Evolutionary conservation across 768 basidiomycete species (phyloP).

Genomic region (Cytidiella melzeri): DNA sequence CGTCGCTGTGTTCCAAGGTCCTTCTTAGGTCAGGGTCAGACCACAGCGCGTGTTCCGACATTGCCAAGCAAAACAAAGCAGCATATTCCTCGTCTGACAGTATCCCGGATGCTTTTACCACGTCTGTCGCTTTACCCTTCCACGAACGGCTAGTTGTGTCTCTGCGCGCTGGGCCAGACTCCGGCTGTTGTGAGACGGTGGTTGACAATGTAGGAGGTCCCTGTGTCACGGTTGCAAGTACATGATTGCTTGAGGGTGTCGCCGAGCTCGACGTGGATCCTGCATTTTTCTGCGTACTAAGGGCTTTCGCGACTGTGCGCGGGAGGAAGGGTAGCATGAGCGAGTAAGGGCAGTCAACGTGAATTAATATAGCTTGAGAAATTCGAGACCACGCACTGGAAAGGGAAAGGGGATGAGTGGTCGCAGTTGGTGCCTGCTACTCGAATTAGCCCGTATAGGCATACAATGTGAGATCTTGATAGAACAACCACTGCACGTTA

Average conservation of each 20-base stretch:
- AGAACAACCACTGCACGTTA: no score
- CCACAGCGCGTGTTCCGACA: slow-evolving; percentile 74
- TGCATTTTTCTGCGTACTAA: slow-evolving; percentile 20
- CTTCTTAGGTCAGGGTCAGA: slow-evolving; percentile 41
- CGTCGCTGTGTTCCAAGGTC: slow-evolving; percentile 37
- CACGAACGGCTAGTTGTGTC: slow-evolving; percentile 3
- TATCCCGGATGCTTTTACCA: slow-evolving; percentile 17
- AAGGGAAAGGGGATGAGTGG: no score
- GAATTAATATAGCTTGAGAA: no score
- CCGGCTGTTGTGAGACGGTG: no score
- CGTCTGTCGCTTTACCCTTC: slow-evolving; percentile 21
- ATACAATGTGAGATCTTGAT: no score
- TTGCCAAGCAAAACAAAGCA: slow-evolving; percentile 45
- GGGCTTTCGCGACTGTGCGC: slow-evolving; percentile 35
- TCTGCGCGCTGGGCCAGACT: slow-evolving; percentile 8
- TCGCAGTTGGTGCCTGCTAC: no score
- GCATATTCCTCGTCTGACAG: slow-evolving; percentile 40
- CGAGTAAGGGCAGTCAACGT: slow-evolving; percentile 27
- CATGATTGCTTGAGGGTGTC: not conserved
- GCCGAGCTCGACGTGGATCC: slow-evolving; percentile 8
- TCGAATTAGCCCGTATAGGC: no score
- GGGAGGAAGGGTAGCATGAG: slow-evolving; percentile 42
- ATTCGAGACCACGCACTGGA: no score
- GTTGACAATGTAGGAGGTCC: not conserved
- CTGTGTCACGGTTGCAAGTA: not conserved